phyloP scores from a whole-genome alignment of 345 rosid genomes.

The Chamaenerion angustifolium region DNA sequence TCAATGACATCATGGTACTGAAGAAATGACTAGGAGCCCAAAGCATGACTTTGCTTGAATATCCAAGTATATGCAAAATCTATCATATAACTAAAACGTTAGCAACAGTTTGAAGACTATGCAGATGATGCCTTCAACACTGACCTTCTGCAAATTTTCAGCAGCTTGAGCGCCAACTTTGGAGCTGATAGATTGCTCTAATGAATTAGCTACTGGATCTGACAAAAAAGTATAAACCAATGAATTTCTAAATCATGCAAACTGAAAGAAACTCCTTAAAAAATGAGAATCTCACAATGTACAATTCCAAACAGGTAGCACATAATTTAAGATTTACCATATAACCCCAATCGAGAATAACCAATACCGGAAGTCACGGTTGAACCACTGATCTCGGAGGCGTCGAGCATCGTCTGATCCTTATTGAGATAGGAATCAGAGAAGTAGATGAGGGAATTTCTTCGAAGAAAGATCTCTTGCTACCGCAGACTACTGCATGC shows the following conservation, averaged over 20 bases:
- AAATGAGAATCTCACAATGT: not conserved
- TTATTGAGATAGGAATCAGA: slow-evolving; percentile 26
- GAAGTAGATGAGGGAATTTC: slow-evolving; percentile 39
- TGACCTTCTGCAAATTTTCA: slow-evolving; percentile 12
- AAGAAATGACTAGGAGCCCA: no score
- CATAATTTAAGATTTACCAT: no score
- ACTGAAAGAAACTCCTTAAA: not conserved
- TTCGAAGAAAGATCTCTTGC: slow-evolving; percentile 60
- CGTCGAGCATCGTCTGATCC: slow-evolving; percentile 32
- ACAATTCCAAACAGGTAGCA: not conserved
- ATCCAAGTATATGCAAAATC: no score
- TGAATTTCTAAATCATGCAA: not conserved
- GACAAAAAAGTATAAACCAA: not conserved
- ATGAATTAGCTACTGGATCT: not conserved
- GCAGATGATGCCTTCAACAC: no score
- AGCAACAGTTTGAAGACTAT: no score
- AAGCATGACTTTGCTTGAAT: no score
- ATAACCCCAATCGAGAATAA: slow-evolving; percentile 18
- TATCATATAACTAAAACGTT: no score
- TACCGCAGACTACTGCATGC: slow-evolving; percentile 71
- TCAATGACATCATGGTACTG: no score
- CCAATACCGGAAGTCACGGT: slow-evolving; percentile 17
- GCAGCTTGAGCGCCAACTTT: no score
- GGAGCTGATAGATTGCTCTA: no score
- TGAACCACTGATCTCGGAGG: slow-evolving; percentile 15